Base-by-base conservation (phyloP, 768 basidiomycete genomes). In the Termitomyces sp. region DNA sequence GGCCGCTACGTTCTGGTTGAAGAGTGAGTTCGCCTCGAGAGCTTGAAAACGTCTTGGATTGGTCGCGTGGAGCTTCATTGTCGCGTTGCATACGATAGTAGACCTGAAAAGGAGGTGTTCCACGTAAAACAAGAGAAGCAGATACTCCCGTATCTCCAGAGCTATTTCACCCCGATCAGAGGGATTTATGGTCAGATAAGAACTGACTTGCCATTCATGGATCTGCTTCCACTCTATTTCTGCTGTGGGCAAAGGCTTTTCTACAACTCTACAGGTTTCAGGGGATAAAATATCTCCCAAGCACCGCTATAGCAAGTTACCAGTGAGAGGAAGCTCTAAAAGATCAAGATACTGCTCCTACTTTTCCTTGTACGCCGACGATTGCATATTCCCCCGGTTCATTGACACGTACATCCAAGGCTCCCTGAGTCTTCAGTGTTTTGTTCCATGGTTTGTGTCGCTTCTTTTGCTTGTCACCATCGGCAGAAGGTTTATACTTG, bases 101-200 rank as follows among this genome's bases (percentile, higher is more conserved):
- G 12, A 96, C 83, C 50, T 81, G 79, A 81, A 97, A 98, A 6
- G 95, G 95, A 28, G 94, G 87, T 4, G 87, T 88, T 16, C 95
- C 96, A 51, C 87, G 89, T 50, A 98, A 78, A 57, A 94, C 81
- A 51, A 97, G 82, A 4, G 88, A 85, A 3, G 91, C 94, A 13
- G 87, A 87, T 48, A 96, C 91, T 8, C 96, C 95, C 18, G 90
- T 94, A 65, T 97, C 95, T 1, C 92, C 90, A 50, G 92, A 92
- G 69, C 90, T 93, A 61, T 54, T 39, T 28, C 42, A 16, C 12
- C 16, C 57, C 49, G 54, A 46, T 60, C 24, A 42, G 42, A 36
- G 22, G 22, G n/a, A 49, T 31, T 22, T 31, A 18, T 37, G 4
- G 56, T 34, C 52, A 6, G 26, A 15, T 48, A 24, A 51, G 53